Conservation (phyloP, 495 filamentous ascomycete species). For the Penicillium desertorum region DNA sequence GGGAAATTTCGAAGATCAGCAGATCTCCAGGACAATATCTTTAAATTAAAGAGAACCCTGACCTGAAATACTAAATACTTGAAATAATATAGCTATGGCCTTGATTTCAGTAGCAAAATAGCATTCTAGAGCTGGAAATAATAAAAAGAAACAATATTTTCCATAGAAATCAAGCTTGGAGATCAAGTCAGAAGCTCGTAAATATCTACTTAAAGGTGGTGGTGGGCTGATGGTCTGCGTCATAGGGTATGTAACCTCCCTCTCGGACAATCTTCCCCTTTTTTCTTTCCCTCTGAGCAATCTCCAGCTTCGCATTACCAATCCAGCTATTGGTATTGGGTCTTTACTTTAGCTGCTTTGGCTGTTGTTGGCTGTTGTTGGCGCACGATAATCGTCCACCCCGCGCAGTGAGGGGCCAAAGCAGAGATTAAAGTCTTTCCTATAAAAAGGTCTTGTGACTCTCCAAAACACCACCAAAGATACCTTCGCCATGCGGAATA, state of each 20-base stretch:
- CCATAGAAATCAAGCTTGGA: background rate
- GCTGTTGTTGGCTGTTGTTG: background rate
- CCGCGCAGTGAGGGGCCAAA: slow-evolving; percentile 16
- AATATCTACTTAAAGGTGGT: too few relatives aligned
- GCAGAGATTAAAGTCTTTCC: slow-evolving; percentile 1
- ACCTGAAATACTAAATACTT: background rate
- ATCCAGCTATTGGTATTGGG: slow-evolving; percentile 4
- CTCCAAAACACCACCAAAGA: background rate
- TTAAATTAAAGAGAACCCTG: background rate
- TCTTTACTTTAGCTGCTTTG: background rate
- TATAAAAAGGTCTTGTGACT: background rate
- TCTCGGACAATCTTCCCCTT: slow-evolving; percentile 1
- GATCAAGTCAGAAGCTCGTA: background rate
- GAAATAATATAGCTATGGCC: background rate
- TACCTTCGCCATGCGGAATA: slow-evolving; percentile 33
- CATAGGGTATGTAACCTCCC: slow-evolving; percentile 5
- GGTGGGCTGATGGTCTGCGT: slow-evolving; percentile 10
- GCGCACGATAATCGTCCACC: background rate
- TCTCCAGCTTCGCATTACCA: slow-evolving; percentile 7
- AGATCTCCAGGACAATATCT: slow-evolving; percentile 3
- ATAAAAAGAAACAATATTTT: background rate
- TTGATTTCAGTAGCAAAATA: background rate
- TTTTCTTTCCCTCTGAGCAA: slow-evolving; percentile 1
- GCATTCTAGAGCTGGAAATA: background rate
- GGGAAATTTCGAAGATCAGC: slow-evolving; percentile 3